Evolutionary conservation across 441 rosid genomes (phyloP), one percentile per base, ranked within the genome.

Genomic region (Hura crepitans): DNA sequence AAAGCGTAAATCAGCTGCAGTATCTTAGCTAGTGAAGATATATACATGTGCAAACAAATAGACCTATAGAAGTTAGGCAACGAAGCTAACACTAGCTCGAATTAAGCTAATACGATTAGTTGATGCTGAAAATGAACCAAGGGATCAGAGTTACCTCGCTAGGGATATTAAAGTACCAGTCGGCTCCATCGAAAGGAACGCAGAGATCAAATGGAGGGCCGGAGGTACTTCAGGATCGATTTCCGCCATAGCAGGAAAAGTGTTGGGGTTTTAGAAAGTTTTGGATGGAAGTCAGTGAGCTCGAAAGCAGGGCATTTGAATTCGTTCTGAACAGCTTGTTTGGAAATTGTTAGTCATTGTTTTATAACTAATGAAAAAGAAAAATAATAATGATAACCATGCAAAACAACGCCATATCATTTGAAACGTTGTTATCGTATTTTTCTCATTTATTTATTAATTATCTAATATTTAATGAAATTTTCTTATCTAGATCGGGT

Each of bases 171-270:
- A 70, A n/a, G 80, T 72, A 39, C 81, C 83, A 5, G 86, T 50
- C 31, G 87, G 84, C 71, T 91, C 96, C 92, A 88, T 83, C 67
- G 97, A 88, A 62, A 89, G 89, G 74, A 86, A 85, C 56, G 93
- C 96, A 5, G 96, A 87, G 61, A 86, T 71, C 10, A 83, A 78
- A 75, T 81, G 82, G 67, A 91, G 87, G 28, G 74, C 75, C n/a
- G 81, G 85, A 4, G 84, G 77, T 15, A 66, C 73, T 6, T 23
- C 42, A 11, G 84, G 71, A 39, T 81, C 74, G 50, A 81, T 69
- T 23, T 78, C 87, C 72, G 81, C 80, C 87, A 72, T 79, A n/a
- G 45, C 45, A 51, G 58, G 9, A n/a, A 4, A 30, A 15, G 42
- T 27, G 33, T 11, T 67, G 55, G 49, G 56, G 70, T 70, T 45